phyloP scores from a whole-genome alignment of 73 alveolate genomes.

The Uronychia setigera region DNA sequence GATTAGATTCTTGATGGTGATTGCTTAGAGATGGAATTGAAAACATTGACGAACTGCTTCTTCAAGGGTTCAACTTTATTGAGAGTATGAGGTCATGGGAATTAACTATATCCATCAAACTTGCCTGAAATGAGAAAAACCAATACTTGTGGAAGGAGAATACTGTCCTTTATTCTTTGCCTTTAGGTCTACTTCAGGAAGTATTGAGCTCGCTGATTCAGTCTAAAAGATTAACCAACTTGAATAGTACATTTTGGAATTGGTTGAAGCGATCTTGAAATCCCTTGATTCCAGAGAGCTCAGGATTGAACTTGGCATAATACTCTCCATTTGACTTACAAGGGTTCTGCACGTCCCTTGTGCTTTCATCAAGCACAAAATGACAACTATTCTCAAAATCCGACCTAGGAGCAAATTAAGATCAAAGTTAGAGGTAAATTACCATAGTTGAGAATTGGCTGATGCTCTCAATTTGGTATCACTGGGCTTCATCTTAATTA shows the following conservation, averaged over 20 bases:
- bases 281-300: background rate
- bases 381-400: background rate
- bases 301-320: background rate
- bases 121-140: background rate
- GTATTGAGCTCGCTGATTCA: background rate
- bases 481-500: no score
- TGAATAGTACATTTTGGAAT: background rate
- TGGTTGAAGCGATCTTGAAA: background rate
- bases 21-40: background rate
- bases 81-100: background rate
- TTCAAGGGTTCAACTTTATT: background rate
- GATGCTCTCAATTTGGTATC: no score
- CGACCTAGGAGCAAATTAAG: background rate
- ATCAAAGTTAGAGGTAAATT: background rate
- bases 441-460: background rate
- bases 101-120: background rate
- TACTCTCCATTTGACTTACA: background rate
- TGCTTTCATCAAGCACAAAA: background rate
- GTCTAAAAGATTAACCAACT: background rate
- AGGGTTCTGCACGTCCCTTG: background rate
- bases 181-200: background rate
- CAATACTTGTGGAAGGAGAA: background rate
- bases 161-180: background rate
- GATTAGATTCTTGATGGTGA: background rate
- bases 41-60: background rate